phyloP scores from a whole-genome alignment of 768 basidiomycete species.

The Naganishia friedmannii region DNA sequence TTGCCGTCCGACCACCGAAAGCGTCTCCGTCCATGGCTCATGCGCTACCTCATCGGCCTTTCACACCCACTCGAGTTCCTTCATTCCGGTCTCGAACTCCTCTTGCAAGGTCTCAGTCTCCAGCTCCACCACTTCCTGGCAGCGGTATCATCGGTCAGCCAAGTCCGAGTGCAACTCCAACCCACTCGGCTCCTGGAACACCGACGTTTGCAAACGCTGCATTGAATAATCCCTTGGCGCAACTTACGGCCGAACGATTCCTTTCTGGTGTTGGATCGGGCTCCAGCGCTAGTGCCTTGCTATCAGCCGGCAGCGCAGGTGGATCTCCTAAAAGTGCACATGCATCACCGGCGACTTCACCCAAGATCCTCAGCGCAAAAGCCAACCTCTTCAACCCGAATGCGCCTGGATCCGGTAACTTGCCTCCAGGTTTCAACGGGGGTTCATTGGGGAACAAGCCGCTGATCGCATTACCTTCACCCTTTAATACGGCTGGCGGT shows the following conservation, averaged over 20 bases:
- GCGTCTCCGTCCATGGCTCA: constrained; percentile 74
- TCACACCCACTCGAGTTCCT: constrained; percentile 49
- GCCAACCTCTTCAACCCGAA: constrained; percentile 60
- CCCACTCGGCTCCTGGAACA: constrained; percentile 61
- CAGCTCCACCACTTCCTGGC: constrained; percentile 32
- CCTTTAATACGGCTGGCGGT: not conserved
- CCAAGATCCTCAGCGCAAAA: constrained; percentile 81
- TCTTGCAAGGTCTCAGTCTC: constrained; percentile 47
- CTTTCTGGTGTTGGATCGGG: constrained; percentile 20
- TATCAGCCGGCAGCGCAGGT: constrained; percentile 17
- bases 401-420: not conserved
- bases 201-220: constrained; percentile 51
- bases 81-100: constrained; percentile 48
- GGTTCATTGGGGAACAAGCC: constrained; percentile 67
- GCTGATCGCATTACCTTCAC: constrained; percentile 59
- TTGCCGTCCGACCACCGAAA: constrained; percentile 52
- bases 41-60: constrained; percentile 61
- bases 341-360: constrained; percentile 74
- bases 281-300: constrained; percentile 15
- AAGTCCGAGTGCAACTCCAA: constrained; percentile 27
- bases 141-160: constrained; percentile 31
- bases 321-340: constrained; percentile 36
- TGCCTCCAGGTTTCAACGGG: constrained; percentile 45
- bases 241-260: constrained; percentile 7
- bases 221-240: not conserved